Evolutionary conservation across 257 asterid genomes (phyloP), one percentile per base, ranked within the genome.

Genomic region (Solanum pinnatisectum): DNA sequence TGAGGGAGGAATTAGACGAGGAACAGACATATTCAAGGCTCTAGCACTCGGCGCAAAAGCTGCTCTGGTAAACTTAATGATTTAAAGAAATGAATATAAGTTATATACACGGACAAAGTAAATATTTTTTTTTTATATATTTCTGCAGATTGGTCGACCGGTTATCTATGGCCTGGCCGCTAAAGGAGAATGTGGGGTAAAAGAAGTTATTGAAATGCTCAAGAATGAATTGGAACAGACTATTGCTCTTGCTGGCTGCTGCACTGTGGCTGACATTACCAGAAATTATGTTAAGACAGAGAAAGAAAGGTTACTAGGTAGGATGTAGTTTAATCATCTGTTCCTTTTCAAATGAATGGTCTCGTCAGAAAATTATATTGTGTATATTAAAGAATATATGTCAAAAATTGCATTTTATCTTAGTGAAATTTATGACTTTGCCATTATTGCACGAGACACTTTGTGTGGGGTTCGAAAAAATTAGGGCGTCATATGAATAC

Each of bases 1-100:
- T 36, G 96, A 94, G 77, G 98, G 98, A 60, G 95, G 98, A 14
- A 90, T 94, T 84, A 92, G 98, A 84, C 91, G 94, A 16, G 98
- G 96, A 81, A 91, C 95, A 8, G 96, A 94, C 82, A 81, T 93
- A 83, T 94, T 94, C 91, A 94, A 94, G 92, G 96, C 95, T 88
- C 89, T 94, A 81, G 95, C 96, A 85, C 92, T 93, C 11, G 96
- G 98, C 10, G 98, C 96, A 72, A 91, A 88, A 87, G 95, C 94
- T 40, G 95, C 93, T 78, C 46, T 94, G 94, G 96, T 93, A 90
- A 86, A 44, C 42, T 56, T 9, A 40, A 71, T 77, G 40, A 46
- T 65, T 8, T 65, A 46, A 4, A n/a, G 70, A 70, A n/a, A 35
- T 18, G 20, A 18, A 42, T 25, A 10, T 8, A 30, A 74, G 63